These are phyloP conservation scores for Kurtzmaniella fragi DNA, from an alignment of 805 yeast genomes.

Conservation along the genomic window DNA sequence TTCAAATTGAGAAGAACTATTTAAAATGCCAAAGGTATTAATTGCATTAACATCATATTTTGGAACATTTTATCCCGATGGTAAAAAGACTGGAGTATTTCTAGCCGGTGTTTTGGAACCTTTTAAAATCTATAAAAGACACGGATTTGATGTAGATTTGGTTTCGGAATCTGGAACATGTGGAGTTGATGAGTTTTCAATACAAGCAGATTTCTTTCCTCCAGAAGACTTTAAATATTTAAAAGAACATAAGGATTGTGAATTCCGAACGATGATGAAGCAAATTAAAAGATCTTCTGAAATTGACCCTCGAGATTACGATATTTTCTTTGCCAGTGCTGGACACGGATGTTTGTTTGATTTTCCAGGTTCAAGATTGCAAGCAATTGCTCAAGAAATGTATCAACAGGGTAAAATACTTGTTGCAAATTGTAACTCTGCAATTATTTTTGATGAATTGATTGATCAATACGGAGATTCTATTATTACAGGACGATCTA, in stretches of 20 bases:
- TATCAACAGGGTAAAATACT: conserved; percentile 51
- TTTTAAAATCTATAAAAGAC: conserved; percentile 39
- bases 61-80: conserved; percentile 51
- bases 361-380: conserved; percentile 49
- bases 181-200: conserved; percentile 57
- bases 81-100: conserved; percentile 57
- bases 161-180: conserved; percentile 55
- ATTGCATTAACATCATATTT: conserved; percentile 40
- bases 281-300: conserved; percentile 45
- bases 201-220: conserved; percentile 23
- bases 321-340: conserved; percentile 56
- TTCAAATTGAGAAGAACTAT: too few species aligned
- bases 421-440: conserved; percentile 67
- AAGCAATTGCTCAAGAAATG: conserved; percentile 40
- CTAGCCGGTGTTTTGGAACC: conserved; percentile 59
- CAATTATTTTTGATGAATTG: conserved; percentile 50
- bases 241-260: conserved; percentile 20
- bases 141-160: conserved; percentile 51
- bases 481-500: conserved; percentile 46
- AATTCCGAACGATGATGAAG: conserved; percentile 34
- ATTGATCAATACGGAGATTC: conserved; percentile 39
- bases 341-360: conserved; percentile 64
- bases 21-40: conserved; percentile 30
- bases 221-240: too few species aligned
- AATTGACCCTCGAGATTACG: conserved; percentile 44